Percentiles rank a stretch among this genome's conserved stretches.
Conservation (phyloP, 2,329 filamentous ascomycete species). For the Verticillium isaacii region DNA sequence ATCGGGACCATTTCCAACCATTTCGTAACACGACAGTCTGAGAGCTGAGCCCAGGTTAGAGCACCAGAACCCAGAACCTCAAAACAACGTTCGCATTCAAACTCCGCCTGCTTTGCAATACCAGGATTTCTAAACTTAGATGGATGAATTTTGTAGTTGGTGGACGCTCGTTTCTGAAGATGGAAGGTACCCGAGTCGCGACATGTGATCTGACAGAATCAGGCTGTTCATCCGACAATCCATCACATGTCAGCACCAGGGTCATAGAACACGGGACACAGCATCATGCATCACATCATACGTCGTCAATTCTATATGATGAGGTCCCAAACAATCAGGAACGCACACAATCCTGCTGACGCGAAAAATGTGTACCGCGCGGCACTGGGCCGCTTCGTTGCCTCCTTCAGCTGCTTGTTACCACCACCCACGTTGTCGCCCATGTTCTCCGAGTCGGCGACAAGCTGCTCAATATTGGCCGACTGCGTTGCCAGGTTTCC, state of each 20-base stretch:
- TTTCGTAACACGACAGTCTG: neutral
- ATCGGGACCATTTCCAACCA: neutral
- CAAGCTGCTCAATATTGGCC: constrained; percentile 83
- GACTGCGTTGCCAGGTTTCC: constrained; percentile 81
- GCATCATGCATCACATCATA: neutral
- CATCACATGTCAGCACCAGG: neutral
- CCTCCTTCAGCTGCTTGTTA: constrained; percentile 87
- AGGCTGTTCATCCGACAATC: neutral
- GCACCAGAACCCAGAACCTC: neutral
- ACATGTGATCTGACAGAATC: neutral
- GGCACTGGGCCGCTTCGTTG: constrained; percentile 65
- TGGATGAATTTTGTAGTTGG: too few species aligned
- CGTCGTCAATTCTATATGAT: constrained; percentile 38
- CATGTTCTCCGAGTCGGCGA: constrained; percentile 76
- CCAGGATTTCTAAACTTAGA: too few species aligned
- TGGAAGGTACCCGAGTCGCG: neutral
- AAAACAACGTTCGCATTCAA: too few species aligned
- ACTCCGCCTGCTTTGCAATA: too few species aligned
- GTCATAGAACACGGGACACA: neutral
- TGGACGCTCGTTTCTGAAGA: too few species aligned
- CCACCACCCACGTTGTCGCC: constrained; percentile 83
- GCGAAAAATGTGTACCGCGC: constrained; percentile 77
- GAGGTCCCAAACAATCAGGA: constrained; percentile 74
- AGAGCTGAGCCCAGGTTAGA: neutral
- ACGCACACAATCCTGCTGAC: constrained; percentile 69